Evolutionary conservation across 2,329 filamentous ascomycete genomes (phyloP).

Genomic region (Trichocomaceae sp.): DNA sequence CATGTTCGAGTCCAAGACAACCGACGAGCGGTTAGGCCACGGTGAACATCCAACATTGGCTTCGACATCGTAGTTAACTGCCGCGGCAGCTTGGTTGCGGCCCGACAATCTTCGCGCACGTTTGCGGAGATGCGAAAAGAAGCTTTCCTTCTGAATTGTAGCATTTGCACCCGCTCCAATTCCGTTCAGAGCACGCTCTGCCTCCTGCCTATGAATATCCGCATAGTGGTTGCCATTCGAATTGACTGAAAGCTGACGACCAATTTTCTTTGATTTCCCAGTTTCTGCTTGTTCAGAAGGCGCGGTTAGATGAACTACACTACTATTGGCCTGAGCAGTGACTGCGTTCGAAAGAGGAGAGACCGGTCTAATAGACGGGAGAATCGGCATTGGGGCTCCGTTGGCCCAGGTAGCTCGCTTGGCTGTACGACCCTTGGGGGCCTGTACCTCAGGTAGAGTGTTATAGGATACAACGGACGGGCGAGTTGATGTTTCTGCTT

Average conservation of each 20-base stretch:
- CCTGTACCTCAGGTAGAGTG: constrained; percentile 36
- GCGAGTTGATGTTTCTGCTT: constrained; percentile 33
- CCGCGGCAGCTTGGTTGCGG: constrained; percentile 75
- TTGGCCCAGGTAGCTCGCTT: constrained; percentile 95
- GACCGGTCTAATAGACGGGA: constrained; percentile 89
- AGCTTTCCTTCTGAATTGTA: constrained; percentile 81
- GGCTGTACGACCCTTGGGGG: constrained; percentile 50
- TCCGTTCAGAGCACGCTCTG: constrained; percentile 83
- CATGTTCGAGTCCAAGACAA: constrained; percentile 61
- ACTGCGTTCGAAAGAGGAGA: constrained; percentile 94
- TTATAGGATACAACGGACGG: constrained; percentile 39
- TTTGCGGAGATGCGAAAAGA: constrained; percentile 95
- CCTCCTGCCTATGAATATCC: constrained; percentile 82
- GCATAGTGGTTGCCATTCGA: constrained; percentile 91
- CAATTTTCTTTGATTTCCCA: constrained; percentile 82
- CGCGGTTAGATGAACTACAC: constrained; percentile 42
- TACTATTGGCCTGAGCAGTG: constrained; percentile 75
- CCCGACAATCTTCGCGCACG: constrained; percentile 87
- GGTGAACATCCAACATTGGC: constrained; percentile 87
- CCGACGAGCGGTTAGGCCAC: constrained; percentile 80
- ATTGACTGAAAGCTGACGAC: constrained; percentile 83
- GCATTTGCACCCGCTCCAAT: constrained; percentile 69
- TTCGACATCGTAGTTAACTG: constrained; percentile 80
- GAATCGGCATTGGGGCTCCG: constrained; percentile 82
- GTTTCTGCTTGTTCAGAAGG: constrained; percentile 30